Conservation (phyloP, 352 stramenopile genomes). For the Halophytophthora polymorphica region DNA sequence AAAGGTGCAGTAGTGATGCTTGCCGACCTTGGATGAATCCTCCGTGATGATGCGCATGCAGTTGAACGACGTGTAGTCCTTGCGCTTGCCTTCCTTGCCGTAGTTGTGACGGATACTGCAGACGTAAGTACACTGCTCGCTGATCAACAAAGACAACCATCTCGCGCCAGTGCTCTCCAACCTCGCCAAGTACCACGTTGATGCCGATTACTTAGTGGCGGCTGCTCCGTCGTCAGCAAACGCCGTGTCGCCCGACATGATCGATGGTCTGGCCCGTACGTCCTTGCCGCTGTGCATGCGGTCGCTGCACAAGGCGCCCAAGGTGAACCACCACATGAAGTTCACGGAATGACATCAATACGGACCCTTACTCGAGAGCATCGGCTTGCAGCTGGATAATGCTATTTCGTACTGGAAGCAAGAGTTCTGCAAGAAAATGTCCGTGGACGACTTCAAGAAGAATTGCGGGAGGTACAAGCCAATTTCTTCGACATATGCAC, state of each 20-base stretch:
- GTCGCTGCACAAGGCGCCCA: conserved; percentile 92
- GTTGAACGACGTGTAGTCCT: conserved; percentile 95
- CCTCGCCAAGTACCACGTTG: conserved; percentile 96
- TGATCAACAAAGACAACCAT: conserved; percentile 90
- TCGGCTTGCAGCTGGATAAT: conserved; percentile 95
- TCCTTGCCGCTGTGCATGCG: conserved; percentile 99
- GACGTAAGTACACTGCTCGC: conserved; percentile 83
- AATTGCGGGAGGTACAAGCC: conserved; percentile 98
- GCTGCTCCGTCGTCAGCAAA: conserved; percentile 38
- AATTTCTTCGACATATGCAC: conserved; percentile 96
- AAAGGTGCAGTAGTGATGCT: conserved; percentile 98
- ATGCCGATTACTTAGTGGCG: conserved; percentile 79
- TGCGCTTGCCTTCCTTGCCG: conserved; percentile 98
- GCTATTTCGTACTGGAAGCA: conserved; percentile 95
- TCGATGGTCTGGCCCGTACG: conserved; percentile 84
- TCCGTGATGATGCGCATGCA: conserved; percentile 98
- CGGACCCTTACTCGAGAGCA: conserved; percentile 98
- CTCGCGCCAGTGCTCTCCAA: conserved; percentile 94
- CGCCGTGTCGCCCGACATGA: conserved; percentile 88
- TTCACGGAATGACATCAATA: conserved; percentile 97
- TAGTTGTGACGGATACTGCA: conserved; percentile 99
- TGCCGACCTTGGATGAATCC: conserved; percentile 88
- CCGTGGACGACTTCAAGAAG: conserved; percentile 97
- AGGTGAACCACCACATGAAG: conserved; percentile 96
- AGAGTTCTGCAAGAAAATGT: conserved; percentile 93